These are phyloP conservation scores for Exophiala calicioides DNA, from an alignment of 2,329 filamentous ascomycete species.

Conservation along the genomic window DNA sequence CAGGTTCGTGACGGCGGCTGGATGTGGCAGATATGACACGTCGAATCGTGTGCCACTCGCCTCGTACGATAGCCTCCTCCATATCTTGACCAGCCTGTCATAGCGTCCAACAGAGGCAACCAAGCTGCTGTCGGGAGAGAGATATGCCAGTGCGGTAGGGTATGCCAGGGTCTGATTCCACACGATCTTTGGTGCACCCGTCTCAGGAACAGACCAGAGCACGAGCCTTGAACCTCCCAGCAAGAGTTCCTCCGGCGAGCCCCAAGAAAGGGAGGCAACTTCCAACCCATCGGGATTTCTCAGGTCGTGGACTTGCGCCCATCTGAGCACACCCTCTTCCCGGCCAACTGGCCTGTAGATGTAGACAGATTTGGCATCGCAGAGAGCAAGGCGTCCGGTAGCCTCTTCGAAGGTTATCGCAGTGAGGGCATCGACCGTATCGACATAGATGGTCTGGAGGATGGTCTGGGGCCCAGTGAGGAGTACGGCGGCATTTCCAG, in stretches of 20 bases:
- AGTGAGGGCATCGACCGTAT: constrained; percentile 67
- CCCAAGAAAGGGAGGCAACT: constrained; percentile 76
- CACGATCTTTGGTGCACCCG: constrained; percentile 50
- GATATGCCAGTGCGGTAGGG: constrained; percentile 69
- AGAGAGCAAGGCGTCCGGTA: constrained; percentile 81
- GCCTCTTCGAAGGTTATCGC: constrained; percentile 78
- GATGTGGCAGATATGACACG: constrained; percentile 85
- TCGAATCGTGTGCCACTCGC: constrained; percentile 84
- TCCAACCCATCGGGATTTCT: constrained; percentile 44
- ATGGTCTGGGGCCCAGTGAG: constrained; percentile 72
- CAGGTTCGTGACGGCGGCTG: constrained; percentile 73
- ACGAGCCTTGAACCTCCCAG: constrained; percentile 70
- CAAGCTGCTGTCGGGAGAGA: constrained; percentile 84
- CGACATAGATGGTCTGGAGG: constrained; percentile 87
- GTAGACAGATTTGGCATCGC: constrained; percentile 66
- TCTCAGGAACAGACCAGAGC: constrained; percentile 59
- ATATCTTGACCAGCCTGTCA: constrained; percentile 87
- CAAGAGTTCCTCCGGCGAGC: constrained; percentile 78
- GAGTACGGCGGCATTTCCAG: constrained; percentile 82
- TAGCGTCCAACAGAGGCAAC: constrained; percentile 78
- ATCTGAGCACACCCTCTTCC: constrained; percentile 66
- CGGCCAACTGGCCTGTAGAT: constrained; percentile 76
- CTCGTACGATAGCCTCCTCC: constrained; percentile 83
- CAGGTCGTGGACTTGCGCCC: constrained; percentile 26
- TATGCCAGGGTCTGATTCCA: constrained; percentile 78